phyloP scores from a whole-genome alignment of 176 grass and related monocot species.

The Oryza officinalis region DNA sequence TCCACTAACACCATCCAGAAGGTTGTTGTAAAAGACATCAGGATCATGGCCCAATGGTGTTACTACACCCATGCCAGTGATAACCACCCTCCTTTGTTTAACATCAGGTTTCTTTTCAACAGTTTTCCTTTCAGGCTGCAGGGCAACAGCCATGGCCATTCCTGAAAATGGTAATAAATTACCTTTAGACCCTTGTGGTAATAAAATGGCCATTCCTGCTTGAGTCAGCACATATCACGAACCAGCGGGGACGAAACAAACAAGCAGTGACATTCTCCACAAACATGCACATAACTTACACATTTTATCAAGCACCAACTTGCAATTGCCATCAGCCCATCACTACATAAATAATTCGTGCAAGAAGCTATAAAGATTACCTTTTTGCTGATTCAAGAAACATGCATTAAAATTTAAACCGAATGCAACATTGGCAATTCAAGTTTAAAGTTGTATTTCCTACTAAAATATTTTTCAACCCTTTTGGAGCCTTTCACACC shows the following conservation, averaged over 20 bases:
- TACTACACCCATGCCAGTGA: slow-evolving; percentile 97
- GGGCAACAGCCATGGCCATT: slow-evolving; percentile 74
- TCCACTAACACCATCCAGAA: slow-evolving; percentile 82
- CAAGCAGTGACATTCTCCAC: background rate
- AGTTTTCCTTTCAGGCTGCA: slow-evolving; percentile 71
- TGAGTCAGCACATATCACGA: slow-evolving; percentile 18
- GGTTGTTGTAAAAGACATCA: slow-evolving; percentile 90
- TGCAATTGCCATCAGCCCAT: slow-evolving; percentile 15
- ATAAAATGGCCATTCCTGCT: too few species aligned
- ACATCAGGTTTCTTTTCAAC: slow-evolving; percentile 60
- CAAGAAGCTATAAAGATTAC: background rate
- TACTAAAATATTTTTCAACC: background rate
- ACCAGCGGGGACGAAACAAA: slow-evolving; percentile 7
- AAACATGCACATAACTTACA: slow-evolving; percentile 4
- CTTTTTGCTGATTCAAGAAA: background rate
- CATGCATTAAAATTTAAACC: background rate
- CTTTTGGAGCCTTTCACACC: background rate
- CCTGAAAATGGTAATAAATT: slow-evolving; percentile 52
- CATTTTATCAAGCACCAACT: background rate
- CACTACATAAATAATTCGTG: background rate
- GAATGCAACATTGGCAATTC: background rate
- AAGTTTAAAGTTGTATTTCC: background rate
- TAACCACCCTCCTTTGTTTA: slow-evolving; percentile 87
- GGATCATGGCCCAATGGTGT: slow-evolving; percentile 97
- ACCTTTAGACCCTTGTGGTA: slow-evolving; percentile 27